Evolutionary conservation across 2,329 filamentous ascomycete genomes (phyloP).

Genomic region (Diaporthe citrichinensis): DNA sequence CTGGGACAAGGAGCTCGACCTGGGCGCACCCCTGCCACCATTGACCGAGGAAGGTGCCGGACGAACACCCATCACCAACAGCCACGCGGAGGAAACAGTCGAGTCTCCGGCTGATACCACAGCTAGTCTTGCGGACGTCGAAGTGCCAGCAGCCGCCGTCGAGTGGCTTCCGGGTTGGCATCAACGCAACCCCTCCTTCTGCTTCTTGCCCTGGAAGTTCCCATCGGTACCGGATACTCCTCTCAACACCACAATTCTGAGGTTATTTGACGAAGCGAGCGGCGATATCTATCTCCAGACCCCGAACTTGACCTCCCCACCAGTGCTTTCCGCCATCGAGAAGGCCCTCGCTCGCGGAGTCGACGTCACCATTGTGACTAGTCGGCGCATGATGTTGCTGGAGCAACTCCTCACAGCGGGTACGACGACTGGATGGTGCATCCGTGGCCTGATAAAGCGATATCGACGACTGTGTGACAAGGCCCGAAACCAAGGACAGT

Average conservation of each 20-base stretch:
- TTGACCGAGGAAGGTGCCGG: background rate
- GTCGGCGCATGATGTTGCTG: slow-evolving; percentile 78
- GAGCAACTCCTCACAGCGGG: slow-evolving; percentile 87
- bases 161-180: slow-evolving; percentile 80
- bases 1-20: slow-evolving; percentile 66
- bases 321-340: slow-evolving; percentile 74
- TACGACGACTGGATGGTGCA: slow-evolving; percentile 77
- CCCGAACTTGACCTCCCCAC: slow-evolving; percentile 80
- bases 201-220: slow-evolving; percentile 68
- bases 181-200: slow-evolving; percentile 76
- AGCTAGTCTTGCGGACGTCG: slow-evolving; percentile 59
- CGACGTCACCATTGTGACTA: slow-evolving; percentile 77
- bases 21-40: background rate
- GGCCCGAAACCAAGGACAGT: slow-evolving; percentile 43
- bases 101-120: slow-evolving; percentile 39
- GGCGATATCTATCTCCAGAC: slow-evolving; percentile 78
- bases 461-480: slow-evolving; percentile 55
- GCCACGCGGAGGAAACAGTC: slow-evolving; percentile 41
- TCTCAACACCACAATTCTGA: slow-evolving; percentile 75
- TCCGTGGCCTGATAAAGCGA: slow-evolving; percentile 70
- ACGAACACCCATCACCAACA: slow-evolving; percentile 26
- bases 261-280: slow-evolving; percentile 70
- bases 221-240: slow-evolving; percentile 72
- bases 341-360: slow-evolving; percentile 76
- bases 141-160: slow-evolving; percentile 23